Base-by-base conservation (phyloP, 2,329 filamentous ascomycete genomes). In the Scleromitrula shiraiana region DNA sequence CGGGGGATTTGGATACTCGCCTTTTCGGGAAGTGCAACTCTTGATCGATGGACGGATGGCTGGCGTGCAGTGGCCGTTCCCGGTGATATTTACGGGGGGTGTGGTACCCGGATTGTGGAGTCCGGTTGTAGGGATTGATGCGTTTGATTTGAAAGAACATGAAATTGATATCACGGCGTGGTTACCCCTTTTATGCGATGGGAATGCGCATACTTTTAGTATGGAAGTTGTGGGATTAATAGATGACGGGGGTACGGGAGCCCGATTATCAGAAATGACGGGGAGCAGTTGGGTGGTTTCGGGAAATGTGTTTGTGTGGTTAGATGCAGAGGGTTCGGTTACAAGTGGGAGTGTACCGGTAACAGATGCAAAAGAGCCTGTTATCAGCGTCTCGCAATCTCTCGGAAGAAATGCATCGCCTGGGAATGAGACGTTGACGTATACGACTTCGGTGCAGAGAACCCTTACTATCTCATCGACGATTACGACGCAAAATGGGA, bases 141-240 rank as follows among this genome's bases (percentile, higher is more conserved):
- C 84, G 0, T 90, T 88, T 62, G 85, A 90, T 59, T 68, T 91
- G 27, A 72, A 76, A 32, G 85, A 89, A 61, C 80, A 86, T 54
- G 83, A 89, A 61, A 85, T 93, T 53, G 86, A 91, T 60, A 78
- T 91, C 39, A 82, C 83, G 2, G 80, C 85, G 0, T 90, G 82
- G 70, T 67, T 90, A 2, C 78, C 82, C 0, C 50, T 82, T 1
- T 69, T 91, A 0, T 80, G 77, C 54, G 79, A 89, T 57, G 80
- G 78, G 0, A 57, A 69, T 1, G 53, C 69, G 4, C 84, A 90
- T 61, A 77, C 67, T 0, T 85, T 89, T 59, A 73, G 75, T 40
- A 77, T 91, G 46, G 69, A 72, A 14, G 73, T 90, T 6, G 72
- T 75, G 0, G 84, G 83, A 0, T 68, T 88, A 8, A 67, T 80